Conservation (phyloP, 2,329 filamentous ascomycete genomes). For the Diaporthe vaccinii region DNA sequence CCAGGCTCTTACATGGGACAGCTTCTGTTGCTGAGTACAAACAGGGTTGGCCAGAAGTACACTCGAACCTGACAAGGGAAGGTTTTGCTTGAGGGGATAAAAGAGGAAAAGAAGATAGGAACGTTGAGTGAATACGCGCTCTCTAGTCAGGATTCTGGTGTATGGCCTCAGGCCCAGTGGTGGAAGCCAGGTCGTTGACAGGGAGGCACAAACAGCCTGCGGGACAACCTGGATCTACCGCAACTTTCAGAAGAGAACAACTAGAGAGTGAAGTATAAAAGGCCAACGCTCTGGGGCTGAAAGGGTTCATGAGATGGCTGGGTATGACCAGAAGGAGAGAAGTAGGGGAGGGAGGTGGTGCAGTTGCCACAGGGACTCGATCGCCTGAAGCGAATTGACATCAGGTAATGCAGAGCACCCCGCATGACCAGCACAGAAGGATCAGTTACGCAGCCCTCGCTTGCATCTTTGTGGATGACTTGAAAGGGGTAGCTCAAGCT, state of each 20-base stretch:
- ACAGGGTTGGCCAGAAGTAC: neutral
- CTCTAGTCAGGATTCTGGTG: neutral
- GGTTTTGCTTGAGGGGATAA: too few species aligned
- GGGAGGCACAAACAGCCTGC: neutral
- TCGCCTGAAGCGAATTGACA: neutral
- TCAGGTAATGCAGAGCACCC: slow-evolving; percentile 33
- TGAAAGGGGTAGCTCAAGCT: neutral
- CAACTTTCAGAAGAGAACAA: neutral
- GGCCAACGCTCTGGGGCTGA: neutral
- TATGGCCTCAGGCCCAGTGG: neutral
- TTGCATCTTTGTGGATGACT: neutral
- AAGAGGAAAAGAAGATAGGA: neutral
- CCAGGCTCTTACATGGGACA: neutral
- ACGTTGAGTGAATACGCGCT: neutral
- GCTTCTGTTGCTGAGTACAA: neutral
- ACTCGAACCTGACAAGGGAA: too few species aligned
- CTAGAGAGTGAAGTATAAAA: neutral
- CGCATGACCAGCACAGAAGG: neutral
- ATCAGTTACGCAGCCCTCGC: neutral
- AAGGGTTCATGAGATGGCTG: neutral
- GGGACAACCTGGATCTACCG: neutral
- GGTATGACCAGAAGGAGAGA: neutral
- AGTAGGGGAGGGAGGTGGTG: slow-evolving; percentile 1
- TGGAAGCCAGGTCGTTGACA: neutral
- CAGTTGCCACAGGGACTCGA: neutral